Evolutionary conservation across 345 rosid species (phyloP).

Genomic region (Ricinus communis): DNA sequence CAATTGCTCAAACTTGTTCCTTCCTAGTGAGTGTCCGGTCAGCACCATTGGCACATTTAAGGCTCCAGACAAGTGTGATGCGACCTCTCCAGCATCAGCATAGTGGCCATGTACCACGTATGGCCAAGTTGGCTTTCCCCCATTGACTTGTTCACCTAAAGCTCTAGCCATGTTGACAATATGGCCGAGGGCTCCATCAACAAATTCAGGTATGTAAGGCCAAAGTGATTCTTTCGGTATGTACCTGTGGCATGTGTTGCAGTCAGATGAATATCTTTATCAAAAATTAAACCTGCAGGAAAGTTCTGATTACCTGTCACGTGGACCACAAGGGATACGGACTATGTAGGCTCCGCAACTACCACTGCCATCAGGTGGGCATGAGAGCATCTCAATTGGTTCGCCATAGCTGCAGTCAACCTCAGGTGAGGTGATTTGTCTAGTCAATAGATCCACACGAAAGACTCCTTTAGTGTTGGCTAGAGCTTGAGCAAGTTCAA

Average conservation of each 20-base stretch:
- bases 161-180: conserved; percentile 58
- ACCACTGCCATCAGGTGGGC: conserved; percentile 58
- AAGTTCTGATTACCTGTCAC: conserved; percentile 39
- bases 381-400: conserved; percentile 78
- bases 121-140: conserved; percentile 63
- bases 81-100: conserved; percentile 69
- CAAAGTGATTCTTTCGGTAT: conserved; percentile 69
- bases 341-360: conserved; percentile 70
- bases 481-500: conserved; percentile 69
- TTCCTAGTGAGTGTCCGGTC: conserved; percentile 65
- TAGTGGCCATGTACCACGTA: conserved; percentile 71
- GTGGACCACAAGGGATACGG: conserved; percentile 63
- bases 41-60: conserved; percentile 68
- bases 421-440: conserved; percentile 65
- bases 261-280: neutral
- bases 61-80: conserved; percentile 59
- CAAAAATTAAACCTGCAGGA: neutral
- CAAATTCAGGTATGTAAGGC: conserved; percentile 65
- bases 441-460: conserved; percentile 65
- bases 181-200: conserved; percentile 60
- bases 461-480: conserved; percentile 54
- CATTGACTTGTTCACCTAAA: conserved; percentile 54
- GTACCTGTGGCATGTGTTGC: conserved; percentile 36
- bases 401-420: conserved; percentile 70
- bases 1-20: conserved; percentile 71